Evolutionary conservation across 106 monocot genomes (phyloP).

Genomic region (Phalaenopsis equestris): DNA sequence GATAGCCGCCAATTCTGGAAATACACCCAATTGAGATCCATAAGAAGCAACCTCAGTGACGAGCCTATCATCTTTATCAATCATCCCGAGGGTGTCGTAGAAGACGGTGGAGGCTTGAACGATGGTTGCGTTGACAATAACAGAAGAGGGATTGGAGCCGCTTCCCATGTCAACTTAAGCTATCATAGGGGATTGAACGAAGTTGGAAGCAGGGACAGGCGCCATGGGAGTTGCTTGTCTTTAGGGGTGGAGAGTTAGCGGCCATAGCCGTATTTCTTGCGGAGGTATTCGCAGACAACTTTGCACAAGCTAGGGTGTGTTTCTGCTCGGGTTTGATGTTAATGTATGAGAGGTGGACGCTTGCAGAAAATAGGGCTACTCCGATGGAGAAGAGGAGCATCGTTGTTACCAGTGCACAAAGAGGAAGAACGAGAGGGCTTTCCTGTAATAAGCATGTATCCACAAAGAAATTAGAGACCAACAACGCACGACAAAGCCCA

Average conservation of each 20-base stretch:
- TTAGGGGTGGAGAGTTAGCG: neutral
- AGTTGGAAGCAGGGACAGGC: conserved; percentile 16
- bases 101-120: conserved; percentile 92
- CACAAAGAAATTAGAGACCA: too few relatives aligned
- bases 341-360: conserved; percentile 69
- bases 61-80: conserved; percentile 45
- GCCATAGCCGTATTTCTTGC: conserved; percentile 46
- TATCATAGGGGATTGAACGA: neutral
- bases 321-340: conserved; percentile 55
- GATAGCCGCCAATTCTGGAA: conserved; percentile 98
- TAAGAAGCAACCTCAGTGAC: conserved; percentile 67
- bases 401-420: conserved; percentile 6
- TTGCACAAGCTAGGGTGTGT: conserved; percentile 56
- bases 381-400: conserved; percentile 33
- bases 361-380: conserved; percentile 30
- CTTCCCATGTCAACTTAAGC: conserved; percentile 61
- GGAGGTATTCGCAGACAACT: conserved; percentile 50
- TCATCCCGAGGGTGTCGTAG: conserved; percentile 81
- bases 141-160: conserved; percentile 40
- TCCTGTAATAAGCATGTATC: too few relatives aligned
- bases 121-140: conserved; percentile 63
- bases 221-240: conserved; percentile 22
- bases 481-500: too few relatives aligned
- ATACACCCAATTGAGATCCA: conserved; percentile 84
- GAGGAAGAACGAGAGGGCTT: too few relatives aligned